phyloP scores from a whole-genome alignment of 257 asterid genomes.

The Solanum etuberosum region DNA sequence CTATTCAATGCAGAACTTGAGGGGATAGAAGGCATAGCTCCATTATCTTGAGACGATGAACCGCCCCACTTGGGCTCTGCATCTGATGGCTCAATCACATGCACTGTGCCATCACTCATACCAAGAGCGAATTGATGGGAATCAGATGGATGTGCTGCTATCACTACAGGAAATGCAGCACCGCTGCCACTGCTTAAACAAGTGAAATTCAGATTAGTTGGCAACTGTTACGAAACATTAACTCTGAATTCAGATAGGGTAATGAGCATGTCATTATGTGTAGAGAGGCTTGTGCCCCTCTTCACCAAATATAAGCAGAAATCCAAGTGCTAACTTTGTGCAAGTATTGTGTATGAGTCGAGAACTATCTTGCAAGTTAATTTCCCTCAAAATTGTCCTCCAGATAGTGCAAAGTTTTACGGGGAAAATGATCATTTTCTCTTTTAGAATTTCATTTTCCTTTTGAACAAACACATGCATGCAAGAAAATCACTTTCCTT shows the following conservation, averaged over 20 bases:
- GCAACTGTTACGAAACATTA: background rate
- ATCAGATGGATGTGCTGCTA: conserved; percentile 87
- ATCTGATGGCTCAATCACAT: conserved; percentile 78
- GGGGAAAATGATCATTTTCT: background rate
- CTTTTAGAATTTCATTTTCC: background rate
- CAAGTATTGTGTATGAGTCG: background rate
- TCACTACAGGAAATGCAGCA: conserved; percentile 52
- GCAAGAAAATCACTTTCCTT: background rate
- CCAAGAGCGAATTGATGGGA: conserved; percentile 82
- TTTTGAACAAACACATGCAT: background rate
- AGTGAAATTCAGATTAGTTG: background rate
- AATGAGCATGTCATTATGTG: background rate
- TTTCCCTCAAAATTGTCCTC: background rate
- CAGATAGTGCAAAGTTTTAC: background rate
- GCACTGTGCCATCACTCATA: conserved; percentile 75
- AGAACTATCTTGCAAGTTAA: background rate
- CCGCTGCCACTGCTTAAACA: conserved; percentile 29
- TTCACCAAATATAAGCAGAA: background rate
- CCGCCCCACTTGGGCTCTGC: conserved; percentile 87
- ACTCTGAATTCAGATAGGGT: background rate
- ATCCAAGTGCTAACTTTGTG: background rate
- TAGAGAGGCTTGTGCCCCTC: background rate
- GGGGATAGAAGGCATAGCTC: conserved; percentile 52
- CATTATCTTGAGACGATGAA: conserved; percentile 60
- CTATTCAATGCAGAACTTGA: conserved; percentile 79